phyloP scores from a whole-genome alignment of 176 grass and related monocot genomes.

The Tillandsia leiboldiana region DNA sequence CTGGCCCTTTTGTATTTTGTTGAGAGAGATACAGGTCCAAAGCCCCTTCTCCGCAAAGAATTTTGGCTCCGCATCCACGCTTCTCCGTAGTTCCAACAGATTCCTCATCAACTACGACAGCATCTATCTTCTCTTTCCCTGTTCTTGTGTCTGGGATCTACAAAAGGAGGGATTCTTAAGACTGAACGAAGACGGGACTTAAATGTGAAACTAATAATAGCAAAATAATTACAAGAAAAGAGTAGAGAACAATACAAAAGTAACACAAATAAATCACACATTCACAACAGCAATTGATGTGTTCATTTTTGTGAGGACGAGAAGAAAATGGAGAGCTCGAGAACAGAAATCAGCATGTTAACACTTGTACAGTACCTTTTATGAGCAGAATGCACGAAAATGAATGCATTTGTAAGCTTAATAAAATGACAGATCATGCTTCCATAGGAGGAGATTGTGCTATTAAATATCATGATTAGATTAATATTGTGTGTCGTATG shows the following conservation, averaged over 20 bases:
- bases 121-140: conserved; percentile 55
- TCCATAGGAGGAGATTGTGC: no score
- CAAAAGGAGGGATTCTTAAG: conserved; percentile 1
- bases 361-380: not conserved
- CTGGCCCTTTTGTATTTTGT: conserved; percentile 23
- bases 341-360: not conserved
- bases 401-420: no score
- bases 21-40: conserved; percentile 36
- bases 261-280: not conserved
- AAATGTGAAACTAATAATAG: not conserved
- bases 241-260: not conserved
- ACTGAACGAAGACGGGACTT: not conserved
- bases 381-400: not conserved
- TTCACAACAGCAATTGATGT: not conserved
- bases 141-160: conserved; percentile 47
- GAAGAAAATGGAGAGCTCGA: not conserved
- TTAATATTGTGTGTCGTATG: no score
- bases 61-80: conserved; percentile 44
- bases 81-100: conserved; percentile 34
- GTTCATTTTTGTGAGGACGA: not conserved
- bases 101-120: conserved; percentile 56
- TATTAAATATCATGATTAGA: no score
- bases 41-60: conserved; percentile 51
- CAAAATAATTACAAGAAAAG: not conserved
- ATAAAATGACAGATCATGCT: no score